These are phyloP conservation scores for Aspergillus sergii DNA, from an alignment of 2,329 filamentous ascomycete species.

Conservation along the genomic window DNA sequence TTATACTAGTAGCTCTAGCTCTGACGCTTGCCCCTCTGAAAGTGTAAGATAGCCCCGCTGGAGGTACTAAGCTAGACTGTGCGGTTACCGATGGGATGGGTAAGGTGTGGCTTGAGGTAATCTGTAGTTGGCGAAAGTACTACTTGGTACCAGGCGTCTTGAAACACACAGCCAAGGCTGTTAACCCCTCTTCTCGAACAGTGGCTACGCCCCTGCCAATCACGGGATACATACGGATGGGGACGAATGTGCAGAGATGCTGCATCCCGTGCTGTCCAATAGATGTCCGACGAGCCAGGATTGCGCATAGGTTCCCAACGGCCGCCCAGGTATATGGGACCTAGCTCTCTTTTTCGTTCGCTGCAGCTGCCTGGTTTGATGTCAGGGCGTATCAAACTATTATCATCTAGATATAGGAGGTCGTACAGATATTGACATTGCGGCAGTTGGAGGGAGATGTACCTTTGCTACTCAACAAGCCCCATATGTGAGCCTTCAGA, in stretches of 20 bases:
- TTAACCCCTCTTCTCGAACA: neutral
- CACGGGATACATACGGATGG: neutral
- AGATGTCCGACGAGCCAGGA: neutral
- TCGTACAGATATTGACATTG: neutral
- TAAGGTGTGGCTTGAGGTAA: neutral
- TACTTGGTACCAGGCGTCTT: neutral
- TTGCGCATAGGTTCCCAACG: neutral
- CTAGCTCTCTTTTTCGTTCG: neutral
- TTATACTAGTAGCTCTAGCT: neutral
- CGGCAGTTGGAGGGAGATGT: neutral
- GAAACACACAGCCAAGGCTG: neutral
- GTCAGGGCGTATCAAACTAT: neutral
- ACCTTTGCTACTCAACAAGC: neutral
- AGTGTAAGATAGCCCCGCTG: neutral
- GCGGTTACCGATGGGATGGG: neutral
- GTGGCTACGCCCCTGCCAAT: neutral
- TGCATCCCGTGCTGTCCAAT: neutral
- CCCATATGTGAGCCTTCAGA: neutral
- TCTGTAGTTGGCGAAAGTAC: neutral
- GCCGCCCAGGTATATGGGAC: too few relatives aligned
- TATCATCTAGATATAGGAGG: neutral
- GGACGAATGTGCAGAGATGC: neutral
- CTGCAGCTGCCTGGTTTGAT: neutral
- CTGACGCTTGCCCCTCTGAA: neutral
- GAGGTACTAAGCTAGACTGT: neutral